Conservation (phyloP, 106 monocot species). For the Iris macrosiphon region DNA sequence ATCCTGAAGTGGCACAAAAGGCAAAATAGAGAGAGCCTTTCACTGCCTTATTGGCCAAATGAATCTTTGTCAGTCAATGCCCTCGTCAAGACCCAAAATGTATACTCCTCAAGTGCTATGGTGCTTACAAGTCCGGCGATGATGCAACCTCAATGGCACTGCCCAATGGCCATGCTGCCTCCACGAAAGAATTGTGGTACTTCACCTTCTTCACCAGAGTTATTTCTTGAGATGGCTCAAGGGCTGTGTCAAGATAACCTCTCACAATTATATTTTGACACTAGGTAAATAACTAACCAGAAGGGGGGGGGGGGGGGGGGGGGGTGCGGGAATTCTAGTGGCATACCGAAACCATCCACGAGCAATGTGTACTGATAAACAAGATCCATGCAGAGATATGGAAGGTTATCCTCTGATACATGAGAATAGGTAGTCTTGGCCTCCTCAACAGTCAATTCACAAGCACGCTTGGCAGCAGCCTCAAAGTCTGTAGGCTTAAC, state of each 20-base stretch:
- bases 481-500: slow-evolving; percentile 59
- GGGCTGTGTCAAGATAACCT: slow-evolving; percentile 13
- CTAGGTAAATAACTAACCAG: background rate
- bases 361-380: slow-evolving; percentile 65
- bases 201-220: slow-evolving; percentile 79
- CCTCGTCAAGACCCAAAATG: no score
- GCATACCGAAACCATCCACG: slow-evolving; percentile 62
- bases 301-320: no score
- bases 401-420: slow-evolving; percentile 39
- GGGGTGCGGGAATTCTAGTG: no score
- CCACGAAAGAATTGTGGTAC: slow-evolving; percentile 57
- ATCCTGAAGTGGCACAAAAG: no score
- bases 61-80: no score
- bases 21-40: no score
- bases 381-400: slow-evolving; percentile 65
- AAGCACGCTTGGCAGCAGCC: slow-evolving; percentile 45
- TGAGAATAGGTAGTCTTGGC: slow-evolving; percentile 34
- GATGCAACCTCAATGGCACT: slow-evolving; percentile 84
- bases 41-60: no score
- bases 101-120: no score
- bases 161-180: slow-evolving; percentile 93
- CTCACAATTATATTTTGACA: background rate
- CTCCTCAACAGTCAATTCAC: slow-evolving; percentile 38
- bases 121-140: background rate
- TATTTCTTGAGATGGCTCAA: slow-evolving; percentile 64